phyloP scores from a whole-genome alignment of 2,329 filamentous ascomycete species.

The Penicillium sp. region DNA sequence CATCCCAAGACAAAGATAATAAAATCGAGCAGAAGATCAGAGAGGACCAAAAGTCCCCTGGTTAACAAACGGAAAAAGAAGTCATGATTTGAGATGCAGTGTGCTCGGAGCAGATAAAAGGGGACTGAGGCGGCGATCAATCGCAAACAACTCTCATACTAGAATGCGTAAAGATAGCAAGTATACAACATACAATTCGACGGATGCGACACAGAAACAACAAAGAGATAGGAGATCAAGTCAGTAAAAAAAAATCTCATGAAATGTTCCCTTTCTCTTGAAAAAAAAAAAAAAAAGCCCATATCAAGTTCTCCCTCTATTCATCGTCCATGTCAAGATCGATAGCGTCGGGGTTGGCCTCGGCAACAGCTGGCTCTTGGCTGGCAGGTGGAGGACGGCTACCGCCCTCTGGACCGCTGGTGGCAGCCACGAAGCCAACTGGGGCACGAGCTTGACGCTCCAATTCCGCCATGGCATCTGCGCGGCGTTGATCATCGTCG shows the following conservation, averaged over 20 bases:
- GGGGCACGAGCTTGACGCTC: conserved; percentile 87
- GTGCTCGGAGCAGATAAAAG: conserved; percentile 8
- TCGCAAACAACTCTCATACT: conserved; percentile 16
- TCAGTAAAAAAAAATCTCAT: not conserved
- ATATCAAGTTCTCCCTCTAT: conserved; percentile 15
- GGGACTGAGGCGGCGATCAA: conserved; percentile 4
- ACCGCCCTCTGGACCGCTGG: conserved; percentile 67
- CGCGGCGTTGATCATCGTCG: conserved; percentile 50
- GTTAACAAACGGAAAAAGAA: conserved; percentile 4
- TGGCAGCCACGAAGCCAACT: conserved; percentile 86
- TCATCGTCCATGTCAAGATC: conserved; percentile 60
- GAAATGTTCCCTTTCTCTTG: not conserved
- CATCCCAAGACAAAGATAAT: not conserved
- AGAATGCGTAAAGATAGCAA: conserved; percentile 10
- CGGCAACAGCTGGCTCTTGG: conserved; percentile 38
- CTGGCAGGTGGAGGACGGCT: conserved; percentile 47
- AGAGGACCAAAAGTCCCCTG: not conserved
- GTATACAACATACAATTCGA: conserved; percentile 12
- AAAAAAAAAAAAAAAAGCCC: not conserved
- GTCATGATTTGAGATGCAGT: conserved; percentile 12
- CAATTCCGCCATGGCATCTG: conserved; percentile 84
- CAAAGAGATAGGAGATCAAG: conserved; percentile 8
- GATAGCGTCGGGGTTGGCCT: conserved; percentile 81
- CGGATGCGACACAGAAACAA: conserved; percentile 12
- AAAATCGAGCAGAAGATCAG: not conserved